phyloP scores from a whole-genome alignment of 495 filamentous ascomycete genomes.

The Penicillium desertorum region DNA sequence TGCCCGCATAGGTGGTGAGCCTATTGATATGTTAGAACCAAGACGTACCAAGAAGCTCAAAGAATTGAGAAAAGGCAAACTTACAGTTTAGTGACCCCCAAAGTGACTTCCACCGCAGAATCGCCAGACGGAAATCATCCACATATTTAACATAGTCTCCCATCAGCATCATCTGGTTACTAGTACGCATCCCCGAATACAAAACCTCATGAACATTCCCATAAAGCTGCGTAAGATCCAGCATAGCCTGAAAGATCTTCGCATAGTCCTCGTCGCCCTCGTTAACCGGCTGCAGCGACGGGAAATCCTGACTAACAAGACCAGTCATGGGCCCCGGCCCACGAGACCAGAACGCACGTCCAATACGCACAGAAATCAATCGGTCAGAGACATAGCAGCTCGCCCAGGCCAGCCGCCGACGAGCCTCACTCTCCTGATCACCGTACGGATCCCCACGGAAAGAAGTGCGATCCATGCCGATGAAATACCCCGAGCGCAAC shows the following conservation, averaged over 20 bases:
- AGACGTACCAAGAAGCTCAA: slow-evolving; percentile 1
- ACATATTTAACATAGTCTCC: slow-evolving; percentile 67
- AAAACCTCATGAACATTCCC: slow-evolving; percentile 66
- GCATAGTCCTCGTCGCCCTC: slow-evolving; percentile 61
- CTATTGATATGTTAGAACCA: slow-evolving; percentile 30
- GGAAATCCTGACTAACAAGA: slow-evolving; percentile 60
- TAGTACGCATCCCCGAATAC: slow-evolving; percentile 62
- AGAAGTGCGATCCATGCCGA: slow-evolving; percentile 58
- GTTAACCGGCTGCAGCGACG: slow-evolving; percentile 52
- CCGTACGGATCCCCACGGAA: slow-evolving; percentile 50
- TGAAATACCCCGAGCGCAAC: slow-evolving; percentile 62
- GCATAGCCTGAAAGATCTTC: slow-evolving; percentile 60
- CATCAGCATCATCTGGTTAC: slow-evolving; percentile 63
- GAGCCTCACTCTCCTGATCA: slow-evolving; percentile 51
- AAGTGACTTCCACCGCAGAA: slow-evolving; percentile 61
- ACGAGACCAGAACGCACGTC: slow-evolving; percentile 64
- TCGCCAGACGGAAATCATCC: slow-evolving; percentile 62
- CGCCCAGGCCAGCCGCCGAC: slow-evolving; percentile 61
- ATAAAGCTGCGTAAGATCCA: slow-evolving; percentile 66
- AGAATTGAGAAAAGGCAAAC: slow-evolving; percentile 9
- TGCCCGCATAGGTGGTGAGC: slow-evolving; percentile 56
- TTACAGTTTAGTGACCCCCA: slow-evolving; percentile 60
- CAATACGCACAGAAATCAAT: slow-evolving; percentile 62
- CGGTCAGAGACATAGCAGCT: slow-evolving; percentile 66
- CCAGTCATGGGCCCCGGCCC: slow-evolving; percentile 63